phyloP scores from a whole-genome alignment of 352 stramenopile species.

The Pythium insidiosum region DNA sequence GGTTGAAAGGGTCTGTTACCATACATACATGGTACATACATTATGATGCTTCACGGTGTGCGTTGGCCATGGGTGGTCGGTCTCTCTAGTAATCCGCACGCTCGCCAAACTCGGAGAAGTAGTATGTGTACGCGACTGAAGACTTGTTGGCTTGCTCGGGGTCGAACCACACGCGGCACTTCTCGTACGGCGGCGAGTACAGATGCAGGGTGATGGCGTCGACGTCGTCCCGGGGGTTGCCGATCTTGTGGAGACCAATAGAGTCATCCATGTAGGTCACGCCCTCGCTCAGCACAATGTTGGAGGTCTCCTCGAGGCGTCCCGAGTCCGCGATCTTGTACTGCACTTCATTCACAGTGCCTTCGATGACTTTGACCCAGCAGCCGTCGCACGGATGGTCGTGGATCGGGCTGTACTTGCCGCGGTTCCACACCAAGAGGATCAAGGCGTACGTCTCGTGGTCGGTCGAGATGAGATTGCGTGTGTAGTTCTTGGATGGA shows the following conservation, averaged over 20 bases:
- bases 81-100: conserved; percentile 25
- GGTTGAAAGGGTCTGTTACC: too few species aligned
- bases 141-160: conserved; percentile 36
- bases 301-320: conserved; percentile 19
- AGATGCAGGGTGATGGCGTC: conserved; percentile 74
- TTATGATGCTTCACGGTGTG: neutral
- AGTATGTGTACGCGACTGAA: conserved; percentile 58
- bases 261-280: conserved; percentile 65
- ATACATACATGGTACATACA: too few species aligned
- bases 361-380: conserved; percentile 70
- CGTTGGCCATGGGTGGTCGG: neutral
- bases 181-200: conserved; percentile 75
- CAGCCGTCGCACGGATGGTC: conserved; percentile 86
- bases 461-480: conserved; percentile 88
- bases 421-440: conserved; percentile 88
- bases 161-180: conserved; percentile 79
- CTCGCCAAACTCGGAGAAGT: conserved; percentile 71
- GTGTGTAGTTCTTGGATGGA: conserved; percentile 77
- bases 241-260: conserved; percentile 82
- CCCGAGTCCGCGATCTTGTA: conserved; percentile 32
- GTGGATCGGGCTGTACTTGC: conserved; percentile 74
- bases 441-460: conserved; percentile 89
- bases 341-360: conserved; percentile 57
- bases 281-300: conserved; percentile 18
- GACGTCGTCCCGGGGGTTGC: conserved; percentile 27